phyloP scores from a whole-genome alignment of 192 early-diverging fungal genomes.

The Obelidium mucronatum region DNA sequence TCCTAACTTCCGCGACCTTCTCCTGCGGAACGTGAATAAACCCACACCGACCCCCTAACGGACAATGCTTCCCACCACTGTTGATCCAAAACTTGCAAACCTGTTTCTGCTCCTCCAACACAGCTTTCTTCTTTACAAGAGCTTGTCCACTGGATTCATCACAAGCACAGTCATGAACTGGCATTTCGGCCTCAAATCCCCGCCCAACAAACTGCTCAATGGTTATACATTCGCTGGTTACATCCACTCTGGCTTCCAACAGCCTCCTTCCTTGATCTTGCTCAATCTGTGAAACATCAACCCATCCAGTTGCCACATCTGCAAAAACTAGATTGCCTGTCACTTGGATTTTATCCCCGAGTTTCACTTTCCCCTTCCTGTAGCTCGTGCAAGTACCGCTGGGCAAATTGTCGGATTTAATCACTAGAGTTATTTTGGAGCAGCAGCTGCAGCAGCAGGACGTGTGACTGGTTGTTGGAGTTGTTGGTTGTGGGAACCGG shows the following conservation, averaged over 20 bases:
- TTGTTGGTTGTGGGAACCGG: too few relatives aligned
- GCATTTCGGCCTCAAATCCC: conserved; percentile 20
- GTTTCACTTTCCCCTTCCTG: conserved; percentile 18
- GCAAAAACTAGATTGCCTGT: background rate
- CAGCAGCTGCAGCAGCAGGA: conserved; percentile 10
- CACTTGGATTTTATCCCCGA: conserved; percentile 12
- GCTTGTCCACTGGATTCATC: too few relatives aligned
- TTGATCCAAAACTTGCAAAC: conserved; percentile 51
- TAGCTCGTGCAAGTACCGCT: background rate
- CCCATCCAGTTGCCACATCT: background rate
- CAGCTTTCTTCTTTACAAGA: background rate
- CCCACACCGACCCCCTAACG: conserved; percentile 23
- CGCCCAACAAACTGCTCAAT: conserved; percentile 16
- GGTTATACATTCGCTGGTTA: background rate
- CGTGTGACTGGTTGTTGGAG: too few relatives aligned
- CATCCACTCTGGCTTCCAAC: conserved; percentile 9
- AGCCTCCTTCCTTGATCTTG: background rate
- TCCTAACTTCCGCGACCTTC: conserved; percentile 35
- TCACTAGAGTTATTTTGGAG: conserved; percentile 19
- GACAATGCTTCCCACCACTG: conserved; percentile 32
- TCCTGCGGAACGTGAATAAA: conserved; percentile 44
- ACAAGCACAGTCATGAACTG: background rate
- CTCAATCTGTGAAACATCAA: background rate
- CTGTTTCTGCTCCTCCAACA: background rate
- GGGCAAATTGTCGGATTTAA: background rate